Conservation (phyloP, 345 rosid genomes). For the Populus tremula region DNA sequence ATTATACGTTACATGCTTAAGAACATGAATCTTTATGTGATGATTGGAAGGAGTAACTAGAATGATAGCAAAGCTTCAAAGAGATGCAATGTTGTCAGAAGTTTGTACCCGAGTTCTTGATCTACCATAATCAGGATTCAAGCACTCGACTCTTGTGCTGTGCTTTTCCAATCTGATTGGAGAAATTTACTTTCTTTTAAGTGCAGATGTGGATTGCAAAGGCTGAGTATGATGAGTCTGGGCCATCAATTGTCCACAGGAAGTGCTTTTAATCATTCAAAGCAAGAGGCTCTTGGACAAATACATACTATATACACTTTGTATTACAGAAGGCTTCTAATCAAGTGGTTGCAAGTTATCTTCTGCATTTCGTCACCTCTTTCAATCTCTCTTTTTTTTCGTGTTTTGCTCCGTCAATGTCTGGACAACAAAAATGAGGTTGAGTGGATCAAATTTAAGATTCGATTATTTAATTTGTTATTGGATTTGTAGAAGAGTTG, state of each 20-base stretch:
- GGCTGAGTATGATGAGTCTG: conserved; percentile 66
- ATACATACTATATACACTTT: conserved; percentile 19
- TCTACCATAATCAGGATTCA: background rate
- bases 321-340: conserved; percentile 17
- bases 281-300: conserved; percentile 17
- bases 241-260: conserved; percentile 69
- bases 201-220: conserved; percentile 74
- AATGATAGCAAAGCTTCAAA: background rate
- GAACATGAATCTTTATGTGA: background rate
- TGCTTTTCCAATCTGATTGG: conserved; percentile 3
- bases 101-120: background rate
- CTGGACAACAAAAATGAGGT: conserved; percentile 10
- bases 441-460: conserved; percentile 8
- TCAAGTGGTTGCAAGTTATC: conserved; percentile 24
- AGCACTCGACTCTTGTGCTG: background rate
- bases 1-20: background rate
- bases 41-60: background rate
- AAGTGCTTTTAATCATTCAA: conserved; percentile 51
- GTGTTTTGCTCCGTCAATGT: conserved; percentile 21
- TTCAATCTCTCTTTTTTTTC: background rate
- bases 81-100: background rate
- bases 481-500: conserved; percentile 25
- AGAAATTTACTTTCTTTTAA: conserved; percentile 9
- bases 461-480: conserved; percentile 10
- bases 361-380: conserved; percentile 1